These are phyloP conservation scores for Penicillium sp. DNA, from an alignment of 2,329 filamentous ascomycete genomes.

Conservation along the genomic window DNA sequence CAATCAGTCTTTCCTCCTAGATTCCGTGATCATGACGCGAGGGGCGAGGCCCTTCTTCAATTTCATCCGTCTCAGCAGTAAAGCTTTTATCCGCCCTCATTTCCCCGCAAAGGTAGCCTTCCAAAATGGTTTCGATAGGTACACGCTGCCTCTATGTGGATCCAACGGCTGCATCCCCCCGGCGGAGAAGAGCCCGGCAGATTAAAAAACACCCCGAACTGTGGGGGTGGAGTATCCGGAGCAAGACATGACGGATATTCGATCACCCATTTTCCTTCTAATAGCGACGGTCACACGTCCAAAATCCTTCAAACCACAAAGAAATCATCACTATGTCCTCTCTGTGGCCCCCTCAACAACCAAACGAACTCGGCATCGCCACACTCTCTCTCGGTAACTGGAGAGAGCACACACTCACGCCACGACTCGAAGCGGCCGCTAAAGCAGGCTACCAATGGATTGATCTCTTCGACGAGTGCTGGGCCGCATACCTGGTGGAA, in stretches of 20 bases:
- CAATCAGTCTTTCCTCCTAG: no score
- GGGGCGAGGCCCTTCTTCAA: no score
- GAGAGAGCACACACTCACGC: conserved; percentile 27
- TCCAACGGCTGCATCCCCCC: background rate
- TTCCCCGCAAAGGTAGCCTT: background rate
- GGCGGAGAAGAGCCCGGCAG: background rate
- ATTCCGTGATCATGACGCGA: no score
- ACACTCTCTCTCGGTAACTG: conserved; percentile 35
- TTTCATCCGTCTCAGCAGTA: no score
- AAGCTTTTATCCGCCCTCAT: background rate
- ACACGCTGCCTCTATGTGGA: background rate
- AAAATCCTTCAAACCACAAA: background rate
- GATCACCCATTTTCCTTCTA: conserved; percentile 8
- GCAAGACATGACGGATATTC: conserved; percentile 5
- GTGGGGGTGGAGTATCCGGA: conserved; percentile 1
- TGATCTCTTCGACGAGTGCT: conserved; percentile 38
- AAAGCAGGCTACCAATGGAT: conserved; percentile 33
- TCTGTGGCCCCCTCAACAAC: conserved; percentile 15
- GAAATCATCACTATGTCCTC: conserved; percentile 10
- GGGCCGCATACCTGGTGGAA: conserved; percentile 33
- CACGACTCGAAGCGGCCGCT: conserved; percentile 31
- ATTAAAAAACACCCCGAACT: conserved; percentile 2
- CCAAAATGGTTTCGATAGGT: background rate
- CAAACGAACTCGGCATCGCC: conserved; percentile 32
- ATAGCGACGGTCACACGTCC: background rate